Base-by-base conservation (phyloP, 306 rosid species). In the Gynostemma pentaphyllum region DNA sequence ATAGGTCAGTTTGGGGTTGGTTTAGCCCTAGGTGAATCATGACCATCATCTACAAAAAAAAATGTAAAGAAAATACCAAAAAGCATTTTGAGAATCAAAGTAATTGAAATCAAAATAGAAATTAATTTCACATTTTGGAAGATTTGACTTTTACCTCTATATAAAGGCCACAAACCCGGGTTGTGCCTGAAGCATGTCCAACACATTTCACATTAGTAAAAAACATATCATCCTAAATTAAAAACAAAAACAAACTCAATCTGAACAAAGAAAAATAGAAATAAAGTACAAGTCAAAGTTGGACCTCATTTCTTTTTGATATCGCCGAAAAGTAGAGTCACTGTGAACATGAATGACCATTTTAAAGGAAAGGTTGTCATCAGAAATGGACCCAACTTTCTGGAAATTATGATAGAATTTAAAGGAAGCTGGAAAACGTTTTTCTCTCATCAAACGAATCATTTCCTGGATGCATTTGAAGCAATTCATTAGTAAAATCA, bases 281-380 rank as follows among this genome's bases (percentile, higher is more conserved):
- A 32, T 11, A 51, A 30, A 22, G 48, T 39, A 11, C 23, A 67
- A 62, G 68, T 60, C 19, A 30, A 5, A 48, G 50, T 70, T 22
- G 45, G 42, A 88, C 95, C 96, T 88, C 94, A 88, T 79, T 65
- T 88, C 96, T 65, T 81, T 88, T 53, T 84, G 96, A 75, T 88
- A 92, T 69, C 96, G 76, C 44, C 92, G 80, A 61, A 92, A 92
- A 44, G 84, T 70, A 28, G 94, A 88, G 77, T 92, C 99, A 21
- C 94, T 79, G 69, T 70, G 99, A 40, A 92, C 94, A 34, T 92
- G 99, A 80, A 92, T 81, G 68, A 92, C 94, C 96, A 92, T 84
- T 76, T 89, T 92, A 68, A 88, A 92, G 76, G 81, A 88, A 75
- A 86, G 77, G 64, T 79, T 70, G 69, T 88, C 94, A 52, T 76